These are phyloP conservation scores for Areca catechu DNA, from an alignment of 176 grass and related monocot species.

Conservation along the genomic window DNA sequence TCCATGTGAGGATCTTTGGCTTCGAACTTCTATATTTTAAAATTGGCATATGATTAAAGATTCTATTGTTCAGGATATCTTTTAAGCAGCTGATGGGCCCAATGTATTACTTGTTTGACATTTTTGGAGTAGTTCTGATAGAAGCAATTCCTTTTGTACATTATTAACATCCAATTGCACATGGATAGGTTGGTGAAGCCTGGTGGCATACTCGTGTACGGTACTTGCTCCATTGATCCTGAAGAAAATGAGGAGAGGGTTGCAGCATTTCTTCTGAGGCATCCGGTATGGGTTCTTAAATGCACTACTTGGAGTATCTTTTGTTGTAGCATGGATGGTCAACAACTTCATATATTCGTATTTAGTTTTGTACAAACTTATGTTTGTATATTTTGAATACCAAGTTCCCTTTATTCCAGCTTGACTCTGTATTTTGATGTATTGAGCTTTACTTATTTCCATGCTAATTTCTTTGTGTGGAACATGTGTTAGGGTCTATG, in stretches of 20 bases:
- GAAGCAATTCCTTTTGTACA: too few species aligned
- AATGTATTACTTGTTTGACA: too few species aligned
- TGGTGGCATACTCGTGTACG: conserved; percentile 77
- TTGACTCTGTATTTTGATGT: too few species aligned
- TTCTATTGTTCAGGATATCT: too few species aligned
- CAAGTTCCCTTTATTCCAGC: too few species aligned
- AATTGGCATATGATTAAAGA: too few species aligned
- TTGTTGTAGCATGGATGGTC: neutral
- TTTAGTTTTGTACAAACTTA: neutral
- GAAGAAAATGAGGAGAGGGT: conserved; percentile 77
- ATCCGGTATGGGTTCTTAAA: conserved; percentile 43
- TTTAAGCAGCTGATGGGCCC: too few species aligned
- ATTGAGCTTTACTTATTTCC: too few species aligned
- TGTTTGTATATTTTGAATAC: too few species aligned
- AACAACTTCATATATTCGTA: neutral
- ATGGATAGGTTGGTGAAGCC: conserved; percentile 73
- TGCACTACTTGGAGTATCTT: neutral
- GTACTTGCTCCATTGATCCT: conserved; percentile 91
- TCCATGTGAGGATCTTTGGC: conserved; percentile 43
- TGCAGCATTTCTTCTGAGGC: conserved; percentile 65
- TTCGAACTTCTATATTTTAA: neutral
- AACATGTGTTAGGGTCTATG: too few species aligned
- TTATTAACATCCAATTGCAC: neutral
- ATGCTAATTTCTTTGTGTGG: too few species aligned
- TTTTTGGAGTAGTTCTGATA: too few species aligned